Percentiles rank a stretch among this genome's conserved stretches.
Conservation (phyloP, 2,329 filamentous ascomycete species). For the Microdochium paspali region DNA sequence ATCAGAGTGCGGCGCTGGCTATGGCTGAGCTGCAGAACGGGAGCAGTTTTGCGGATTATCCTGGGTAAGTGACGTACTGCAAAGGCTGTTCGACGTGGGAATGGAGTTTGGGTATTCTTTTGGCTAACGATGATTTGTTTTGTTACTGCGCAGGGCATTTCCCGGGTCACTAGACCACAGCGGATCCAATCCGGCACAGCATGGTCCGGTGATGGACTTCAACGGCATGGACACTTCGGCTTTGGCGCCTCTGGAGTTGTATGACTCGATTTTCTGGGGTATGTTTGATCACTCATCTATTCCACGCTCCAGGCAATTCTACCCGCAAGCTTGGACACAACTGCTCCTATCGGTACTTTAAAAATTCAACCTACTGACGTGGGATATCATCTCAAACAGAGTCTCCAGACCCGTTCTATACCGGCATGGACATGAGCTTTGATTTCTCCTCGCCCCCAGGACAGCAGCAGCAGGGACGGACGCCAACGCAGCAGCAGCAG, state of each 20-base stretch:
- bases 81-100: no score
- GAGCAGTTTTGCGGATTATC: conserved; percentile 33
- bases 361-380: no score
- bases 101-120: not conserved
- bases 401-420: conserved; percentile 50
- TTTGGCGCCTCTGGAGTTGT: conserved; percentile 59
- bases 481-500: not conserved
- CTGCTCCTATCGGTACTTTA: not conserved
- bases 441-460: conserved; percentile 47
- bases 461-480: conserved; percentile 22
- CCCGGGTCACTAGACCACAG: not conserved
- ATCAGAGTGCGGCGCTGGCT: conserved; percentile 52
- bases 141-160: not conserved
- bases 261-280: conserved; percentile 62
- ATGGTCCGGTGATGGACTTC: conserved; percentile 21
- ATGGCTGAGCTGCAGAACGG: conserved; percentile 59
- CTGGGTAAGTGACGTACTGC: conserved; percentile 26
- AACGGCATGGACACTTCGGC: conserved; percentile 42
- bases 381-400: conserved; percentile 31
- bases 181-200: not conserved
- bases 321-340: no score
- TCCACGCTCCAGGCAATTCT: no score
- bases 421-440: conserved; percentile 49
- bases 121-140: not conserved
- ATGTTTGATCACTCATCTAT: conserved; percentile 19